These are phyloP conservation scores for Neobulgaria alba DNA, from an alignment of 2,329 filamentous ascomycete genomes.

Conservation along the genomic window DNA sequence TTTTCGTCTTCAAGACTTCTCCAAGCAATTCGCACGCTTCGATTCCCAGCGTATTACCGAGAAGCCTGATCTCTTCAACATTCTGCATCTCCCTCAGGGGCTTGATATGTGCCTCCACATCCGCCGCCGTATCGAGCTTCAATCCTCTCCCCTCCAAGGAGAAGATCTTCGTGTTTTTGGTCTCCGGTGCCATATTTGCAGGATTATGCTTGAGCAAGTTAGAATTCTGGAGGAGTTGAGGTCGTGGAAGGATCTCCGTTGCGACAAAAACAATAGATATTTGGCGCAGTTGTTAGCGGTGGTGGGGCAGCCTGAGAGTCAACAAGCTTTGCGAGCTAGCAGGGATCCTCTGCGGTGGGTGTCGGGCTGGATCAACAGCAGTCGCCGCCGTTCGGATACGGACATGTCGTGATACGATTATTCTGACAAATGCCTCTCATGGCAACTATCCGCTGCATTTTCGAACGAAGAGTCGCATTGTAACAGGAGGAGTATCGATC, in stretches of 20 bases:
- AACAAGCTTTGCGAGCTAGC: too few species aligned
- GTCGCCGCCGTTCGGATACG: constrained; percentile 11
- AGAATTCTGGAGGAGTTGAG: too few species aligned
- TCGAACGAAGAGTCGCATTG: too few species aligned
- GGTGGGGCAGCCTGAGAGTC: too few species aligned
- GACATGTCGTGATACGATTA: neutral
- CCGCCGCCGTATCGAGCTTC: constrained; percentile 82
- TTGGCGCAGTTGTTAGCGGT: too few species aligned
- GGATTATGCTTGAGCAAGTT: too few species aligned
- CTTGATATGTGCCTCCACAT: constrained; percentile 77
- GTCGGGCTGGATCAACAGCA: too few species aligned
- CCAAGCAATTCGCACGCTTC: constrained; percentile 80
- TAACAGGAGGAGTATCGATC: too few species aligned
- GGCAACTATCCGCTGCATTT: constrained; percentile 12
- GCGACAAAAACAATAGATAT: too few species aligned
- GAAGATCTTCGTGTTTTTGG: constrained; percentile 55
- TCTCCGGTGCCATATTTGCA: constrained; percentile 39
- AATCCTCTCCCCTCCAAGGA: constrained; percentile 86
- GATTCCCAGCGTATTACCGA: constrained; percentile 89
- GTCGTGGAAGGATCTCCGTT: too few species aligned
- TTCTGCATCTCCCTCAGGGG: constrained; percentile 62
- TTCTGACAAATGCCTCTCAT: constrained; percentile 10
- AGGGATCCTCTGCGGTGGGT: too few species aligned
- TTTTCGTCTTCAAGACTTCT: constrained; percentile 75
- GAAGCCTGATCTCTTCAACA: constrained; percentile 76